A percentile compares a stretch with the other conserved stretches of the same genome.
These are phyloP conservation scores for Ophiostoma sp. DNA, from an alignment of 2,329 filamentous ascomycete species.

Conservation along the genomic window DNA sequence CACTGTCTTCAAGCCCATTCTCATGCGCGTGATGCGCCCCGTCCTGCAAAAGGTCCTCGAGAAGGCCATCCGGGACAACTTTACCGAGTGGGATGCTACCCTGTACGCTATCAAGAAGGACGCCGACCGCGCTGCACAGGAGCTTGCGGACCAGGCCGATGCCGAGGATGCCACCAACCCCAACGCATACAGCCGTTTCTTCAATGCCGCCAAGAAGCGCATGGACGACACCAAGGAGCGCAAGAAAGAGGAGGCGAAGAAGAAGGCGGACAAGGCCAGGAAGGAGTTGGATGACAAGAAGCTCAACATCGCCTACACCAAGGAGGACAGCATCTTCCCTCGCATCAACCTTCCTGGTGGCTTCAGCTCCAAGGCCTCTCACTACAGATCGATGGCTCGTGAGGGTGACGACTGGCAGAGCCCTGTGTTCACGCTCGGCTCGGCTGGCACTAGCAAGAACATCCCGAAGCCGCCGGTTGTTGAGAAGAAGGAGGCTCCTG, in stretches of 20 bases:
- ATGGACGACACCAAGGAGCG: constrained; percentile 76
- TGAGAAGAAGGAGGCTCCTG: constrained; percentile 44
- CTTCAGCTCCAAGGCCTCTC: constrained; percentile 89
- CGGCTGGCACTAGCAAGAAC: constrained; percentile 68
- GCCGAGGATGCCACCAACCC: constrained; percentile 66
- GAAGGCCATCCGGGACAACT: constrained; percentile 82
- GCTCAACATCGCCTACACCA: constrained; percentile 80
- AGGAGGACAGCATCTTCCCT: constrained; percentile 87
- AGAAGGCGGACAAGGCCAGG: constrained; percentile 14
- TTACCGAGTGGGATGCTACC: constrained; percentile 70
- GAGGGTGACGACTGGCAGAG: constrained; percentile 96
- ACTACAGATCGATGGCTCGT: constrained; percentile 82
- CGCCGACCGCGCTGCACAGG: constrained; percentile 69
- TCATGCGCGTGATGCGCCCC: constrained; percentile 81
- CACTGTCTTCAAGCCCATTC: constrained; percentile 78
- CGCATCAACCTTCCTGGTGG: constrained; percentile 82
- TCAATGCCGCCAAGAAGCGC: constrained; percentile 70
- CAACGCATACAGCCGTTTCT: constrained; percentile 87
- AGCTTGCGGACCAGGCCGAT: constrained; percentile 63
- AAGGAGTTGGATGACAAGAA: constrained; percentile 53
- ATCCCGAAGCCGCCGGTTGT: constrained; percentile 63
- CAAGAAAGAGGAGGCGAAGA: constrained; percentile 59
- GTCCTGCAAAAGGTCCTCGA: constrained; percentile 84
- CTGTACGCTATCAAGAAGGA: constrained; percentile 79
- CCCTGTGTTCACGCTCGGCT: constrained; percentile 86